Base-by-base conservation (phyloP, 2,329 filamentous ascomycete genomes). In the Sarocladium strictum region DNA sequence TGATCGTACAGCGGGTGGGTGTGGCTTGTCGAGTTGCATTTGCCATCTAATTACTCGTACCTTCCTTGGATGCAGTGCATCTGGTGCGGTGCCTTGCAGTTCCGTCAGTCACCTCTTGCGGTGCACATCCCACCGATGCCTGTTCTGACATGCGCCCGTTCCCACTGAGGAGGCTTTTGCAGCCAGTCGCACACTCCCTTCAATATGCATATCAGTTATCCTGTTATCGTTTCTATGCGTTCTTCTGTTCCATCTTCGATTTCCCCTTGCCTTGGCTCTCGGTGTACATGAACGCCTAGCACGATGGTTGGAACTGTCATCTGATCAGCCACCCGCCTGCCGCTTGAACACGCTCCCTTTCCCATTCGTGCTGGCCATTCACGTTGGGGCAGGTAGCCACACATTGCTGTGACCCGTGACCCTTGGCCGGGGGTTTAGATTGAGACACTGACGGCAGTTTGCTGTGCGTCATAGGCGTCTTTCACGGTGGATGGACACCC, bases 391-490 rank as follows among this genome's bases (percentile, higher is more conserved):
- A 17, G 24, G 23, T 29, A 47, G 7, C 43, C 43, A 47, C 43
- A 24, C 43, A 47, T 47, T 47, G 15, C 43, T 15, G 14, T 47
- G 43, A 47, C 43, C 23, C 43, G 43, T 47, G 43, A 47, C 43
- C 43, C 43, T 47, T n/a, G 43, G 24, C 43, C 29, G 43, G 43
- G 43, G 43, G n/a, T n/a, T 47, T 27, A 27, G 43, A 47, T 24
- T n/a, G 43, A 47, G 43, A 47, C 43, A 43, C 43, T 27, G 17
- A 15, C 35, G n/a, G 17, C 24, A 27, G 43, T 47, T 23, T 23
- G 12, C 43, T 47, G 12, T 32, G 43, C 43, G 43, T 47, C 43
- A 47, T 47, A 47, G 43, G 43, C 43, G 10, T 15, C 12, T 47
- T 47, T 47, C 24, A 29, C 21, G 9, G 23, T 27, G 14, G 21